phyloP scores from a whole-genome alignment of 176 grass and related monocot genomes.

The Coix lacrymajobi region DNA sequence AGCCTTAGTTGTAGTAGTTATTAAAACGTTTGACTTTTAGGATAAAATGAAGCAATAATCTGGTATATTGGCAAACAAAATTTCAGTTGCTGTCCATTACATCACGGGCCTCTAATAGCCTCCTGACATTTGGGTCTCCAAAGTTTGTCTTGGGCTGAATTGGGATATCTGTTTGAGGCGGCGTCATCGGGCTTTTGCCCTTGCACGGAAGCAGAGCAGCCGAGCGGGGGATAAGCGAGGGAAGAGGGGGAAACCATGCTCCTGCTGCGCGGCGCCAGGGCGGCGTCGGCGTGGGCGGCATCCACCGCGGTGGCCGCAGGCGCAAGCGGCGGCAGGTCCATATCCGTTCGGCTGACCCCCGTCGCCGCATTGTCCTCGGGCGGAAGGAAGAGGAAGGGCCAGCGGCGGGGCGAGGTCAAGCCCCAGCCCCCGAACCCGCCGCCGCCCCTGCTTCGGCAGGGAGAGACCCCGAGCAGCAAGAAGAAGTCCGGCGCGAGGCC shows the following conservation, averaged over 20 bases:
- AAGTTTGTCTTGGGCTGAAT: background rate
- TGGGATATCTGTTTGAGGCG: background rate
- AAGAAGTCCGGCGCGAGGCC: slow-evolving; percentile 9
- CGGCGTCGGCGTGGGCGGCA: background rate
- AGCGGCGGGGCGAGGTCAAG: slow-evolving; percentile 26
- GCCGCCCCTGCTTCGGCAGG: background rate
- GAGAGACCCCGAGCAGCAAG: slow-evolving; percentile 13
- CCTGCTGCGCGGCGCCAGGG: slow-evolving; percentile 30
- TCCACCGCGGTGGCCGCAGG: background rate
- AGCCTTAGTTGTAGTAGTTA: background rate
- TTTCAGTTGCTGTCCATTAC: background rate
- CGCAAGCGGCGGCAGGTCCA: background rate
- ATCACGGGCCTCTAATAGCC: background rate
- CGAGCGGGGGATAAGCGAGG: background rate
- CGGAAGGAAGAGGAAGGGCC: slow-evolving; percentile 33
- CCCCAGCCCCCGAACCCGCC: background rate
- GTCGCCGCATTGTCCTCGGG: slow-evolving; percentile 23
- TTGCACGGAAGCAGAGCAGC: background rate
- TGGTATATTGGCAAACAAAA: background rate
- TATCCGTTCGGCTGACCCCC: background rate
- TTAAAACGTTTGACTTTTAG: background rate
- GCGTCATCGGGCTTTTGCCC: background rate
- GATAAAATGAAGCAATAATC: background rate
- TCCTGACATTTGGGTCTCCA: background rate
- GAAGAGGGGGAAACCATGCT: background rate